Conservation (phyloP, 371 early-diverging fungal genomes). For the Chytridiales sp. region DNA sequence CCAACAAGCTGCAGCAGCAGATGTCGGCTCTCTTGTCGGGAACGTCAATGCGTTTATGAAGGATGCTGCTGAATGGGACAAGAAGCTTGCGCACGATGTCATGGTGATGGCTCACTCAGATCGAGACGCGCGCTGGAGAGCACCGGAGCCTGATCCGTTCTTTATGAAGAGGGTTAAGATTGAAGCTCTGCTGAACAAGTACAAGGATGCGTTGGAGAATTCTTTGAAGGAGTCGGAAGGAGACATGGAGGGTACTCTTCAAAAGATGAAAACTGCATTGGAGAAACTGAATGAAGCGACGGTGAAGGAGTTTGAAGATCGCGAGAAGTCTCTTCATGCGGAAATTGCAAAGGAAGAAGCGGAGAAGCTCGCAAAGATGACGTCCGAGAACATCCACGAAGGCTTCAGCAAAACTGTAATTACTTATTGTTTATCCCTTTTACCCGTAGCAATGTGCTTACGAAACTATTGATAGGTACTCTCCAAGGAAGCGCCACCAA, state of each 20-base stretch:
- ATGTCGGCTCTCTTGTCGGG: slow-evolving; percentile 10
- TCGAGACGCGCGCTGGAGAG: slow-evolving; percentile 30
- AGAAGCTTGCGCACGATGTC: slow-evolving; percentile 29
- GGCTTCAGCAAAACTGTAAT: slow-evolving; percentile 74
- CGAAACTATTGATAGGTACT: slow-evolving; percentile 24
- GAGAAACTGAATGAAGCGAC: not conserved
- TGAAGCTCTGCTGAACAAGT: not conserved
- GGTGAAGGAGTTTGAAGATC: slow-evolving; percentile 39
- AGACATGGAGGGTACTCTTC: slow-evolving; percentile 33
- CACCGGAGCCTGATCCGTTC: slow-evolving; percentile 33
- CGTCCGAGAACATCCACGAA: slow-evolving; percentile 75
- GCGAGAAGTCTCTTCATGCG: slow-evolving; percentile 57
- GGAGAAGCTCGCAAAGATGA: slow-evolving; percentile 70
- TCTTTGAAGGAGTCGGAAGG: slow-evolving; percentile 25
- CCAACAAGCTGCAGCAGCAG: slow-evolving; percentile 25
- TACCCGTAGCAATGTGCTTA: not conserved
- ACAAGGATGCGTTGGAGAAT: slow-evolving; percentile 20
- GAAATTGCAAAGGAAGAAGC: slow-evolving; percentile 69
- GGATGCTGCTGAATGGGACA: slow-evolving; percentile 33
- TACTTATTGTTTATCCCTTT: not conserved
- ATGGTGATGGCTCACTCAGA: slow-evolving; percentile 21
- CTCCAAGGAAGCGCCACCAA: slow-evolving; percentile 32
- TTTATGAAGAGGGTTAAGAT: slow-evolving; percentile 26
- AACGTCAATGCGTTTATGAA: slow-evolving; percentile 21
- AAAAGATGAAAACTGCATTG: slow-evolving; percentile 2